Percentiles rank a stretch among this genome's conserved stretches.
Conservation (phyloP, 1,284 basidiomycete genomes). For the Ceratobasidium sp. region DNA sequence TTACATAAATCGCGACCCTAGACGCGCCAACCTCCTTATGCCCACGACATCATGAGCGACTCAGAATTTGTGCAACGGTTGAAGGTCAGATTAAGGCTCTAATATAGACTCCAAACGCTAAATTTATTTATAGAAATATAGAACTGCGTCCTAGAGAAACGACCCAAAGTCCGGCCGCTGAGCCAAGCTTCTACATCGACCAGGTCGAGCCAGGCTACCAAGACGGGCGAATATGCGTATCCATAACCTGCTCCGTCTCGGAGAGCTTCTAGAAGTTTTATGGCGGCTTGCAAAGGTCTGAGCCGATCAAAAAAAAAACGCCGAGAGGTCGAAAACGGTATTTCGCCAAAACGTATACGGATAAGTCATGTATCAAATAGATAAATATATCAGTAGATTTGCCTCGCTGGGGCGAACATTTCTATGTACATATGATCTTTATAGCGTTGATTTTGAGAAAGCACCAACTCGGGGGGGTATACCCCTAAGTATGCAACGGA, state of each 20-base stretch:
- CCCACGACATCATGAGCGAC: background rate
- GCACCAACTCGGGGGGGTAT: too few relatives aligned
- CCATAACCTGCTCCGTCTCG: slow-evolving; percentile 5
- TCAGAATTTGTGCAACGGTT: slow-evolving; percentile 18
- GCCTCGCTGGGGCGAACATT: too few relatives aligned
- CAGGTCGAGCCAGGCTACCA: background rate
- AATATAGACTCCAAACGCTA: background rate
- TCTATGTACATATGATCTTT: too few relatives aligned
- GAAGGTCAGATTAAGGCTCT: background rate
- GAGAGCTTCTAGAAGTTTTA: background rate
- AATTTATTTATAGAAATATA: background rate
- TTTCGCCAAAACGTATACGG: too few relatives aligned
- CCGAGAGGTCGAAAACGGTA: too few relatives aligned
- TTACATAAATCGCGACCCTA: slow-evolving; percentile 23
- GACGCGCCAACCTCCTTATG: background rate
- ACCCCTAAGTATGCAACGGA: too few relatives aligned
- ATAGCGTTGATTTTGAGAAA: too few relatives aligned
- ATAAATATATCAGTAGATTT: too few relatives aligned
- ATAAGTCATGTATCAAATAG: too few relatives aligned
- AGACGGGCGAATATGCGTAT: background rate
- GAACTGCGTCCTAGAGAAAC: background rate
- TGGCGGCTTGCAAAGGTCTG: too few relatives aligned
- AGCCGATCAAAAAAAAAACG: too few relatives aligned
- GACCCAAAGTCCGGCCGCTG: slow-evolving; percentile 5
- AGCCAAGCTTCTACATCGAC: slow-evolving; percentile 16